phyloP scores from a whole-genome alignment of 2,329 filamentous ascomycete genomes.

The Neofusicoccum sp. region DNA sequence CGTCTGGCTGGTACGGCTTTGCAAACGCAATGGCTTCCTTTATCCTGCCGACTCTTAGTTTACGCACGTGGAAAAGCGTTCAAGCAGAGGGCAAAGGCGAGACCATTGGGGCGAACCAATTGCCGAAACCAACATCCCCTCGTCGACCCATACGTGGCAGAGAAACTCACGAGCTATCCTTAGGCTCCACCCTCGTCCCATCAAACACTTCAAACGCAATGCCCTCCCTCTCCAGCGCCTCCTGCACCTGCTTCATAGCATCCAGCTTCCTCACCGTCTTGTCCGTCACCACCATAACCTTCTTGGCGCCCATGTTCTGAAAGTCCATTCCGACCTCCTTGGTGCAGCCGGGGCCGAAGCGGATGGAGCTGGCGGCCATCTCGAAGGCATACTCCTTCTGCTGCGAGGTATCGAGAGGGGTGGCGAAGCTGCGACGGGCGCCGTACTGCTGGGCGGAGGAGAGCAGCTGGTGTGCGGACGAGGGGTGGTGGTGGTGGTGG shows the following conservation, averaged over 20 bases:
- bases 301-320: conserved; percentile 83
- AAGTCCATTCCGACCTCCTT: conserved; percentile 99
- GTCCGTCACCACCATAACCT: conserved; percentile 92
- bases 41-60: conserved; percentile 57
- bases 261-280: conserved; percentile 76
- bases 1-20: conserved; percentile 79
- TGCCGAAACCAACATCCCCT: no score
- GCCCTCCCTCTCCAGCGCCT: conserved; percentile 76
- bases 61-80: background rate
- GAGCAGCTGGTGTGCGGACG: conserved; percentile 40
- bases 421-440: conserved; percentile 68
- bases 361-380: conserved; percentile 93
- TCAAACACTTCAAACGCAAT: conserved; percentile 82
- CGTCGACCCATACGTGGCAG: background rate
- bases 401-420: conserved; percentile 69
- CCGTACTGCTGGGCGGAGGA: conserved; percentile 37
- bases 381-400: conserved; percentile 98
- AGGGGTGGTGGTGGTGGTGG: conserved; percentile 64
- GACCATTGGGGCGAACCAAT: background rate
- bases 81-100: no score
- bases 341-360: conserved; percentile 90
- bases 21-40: conserved; percentile 87
- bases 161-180: conserved; percentile 77
- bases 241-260: conserved; percentile 86
- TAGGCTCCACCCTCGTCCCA: conserved; percentile 83